phyloP scores from a whole-genome alignment of 805 yeast genomes.

The Wickerhamiella slavikovae region DNA sequence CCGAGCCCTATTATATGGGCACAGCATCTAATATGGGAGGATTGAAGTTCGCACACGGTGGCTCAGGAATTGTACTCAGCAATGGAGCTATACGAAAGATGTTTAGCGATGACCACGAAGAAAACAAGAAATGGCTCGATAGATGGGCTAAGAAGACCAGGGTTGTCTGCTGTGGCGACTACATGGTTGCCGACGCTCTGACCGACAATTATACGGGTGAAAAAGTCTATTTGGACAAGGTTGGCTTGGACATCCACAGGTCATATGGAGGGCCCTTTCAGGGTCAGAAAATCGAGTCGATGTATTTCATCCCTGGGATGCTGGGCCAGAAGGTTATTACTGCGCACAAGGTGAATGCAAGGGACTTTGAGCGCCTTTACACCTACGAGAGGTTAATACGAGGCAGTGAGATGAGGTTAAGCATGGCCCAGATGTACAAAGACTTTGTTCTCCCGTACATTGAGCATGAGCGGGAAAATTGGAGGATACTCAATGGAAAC shows the following conservation, averaged over 20 bases:
- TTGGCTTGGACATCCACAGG: conserved; percentile 2
- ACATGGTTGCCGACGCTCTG: conserved; percentile 14
- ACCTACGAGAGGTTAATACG: conserved; percentile 15
- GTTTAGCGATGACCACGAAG: conserved; percentile 8
- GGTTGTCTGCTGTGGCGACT: conserved; percentile 19
- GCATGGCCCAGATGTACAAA: conserved; percentile 15
- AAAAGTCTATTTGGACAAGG: conserved; percentile 4
- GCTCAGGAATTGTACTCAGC: conserved; percentile 19
- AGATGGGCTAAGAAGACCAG: conserved; percentile 10
- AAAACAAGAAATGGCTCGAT: conserved; percentile 4
- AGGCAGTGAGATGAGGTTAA: conserved; percentile 6
- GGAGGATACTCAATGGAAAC: no score
- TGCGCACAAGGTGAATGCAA: conserved; percentile 16
- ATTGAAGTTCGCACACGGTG: conserved; percentile 21
- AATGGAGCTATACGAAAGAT: conserved; percentile 14
- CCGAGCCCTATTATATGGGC: conserved; percentile 16
- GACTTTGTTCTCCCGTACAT: conserved; percentile 16
- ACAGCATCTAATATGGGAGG: conserved; percentile 8
- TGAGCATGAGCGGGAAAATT: conserved; percentile 8
- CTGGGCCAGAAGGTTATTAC: conserved; percentile 17
- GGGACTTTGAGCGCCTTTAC: conserved; percentile 14
- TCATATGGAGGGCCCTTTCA: conserved; percentile 13
- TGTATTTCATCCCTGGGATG: conserved; percentile 5
- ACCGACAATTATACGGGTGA: conserved; percentile 8
- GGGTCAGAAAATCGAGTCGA: conserved; percentile 13